Conservation (phyloP, 2,329 filamentous ascomycete genomes). For the Hypoxylon sp. region DNA sequence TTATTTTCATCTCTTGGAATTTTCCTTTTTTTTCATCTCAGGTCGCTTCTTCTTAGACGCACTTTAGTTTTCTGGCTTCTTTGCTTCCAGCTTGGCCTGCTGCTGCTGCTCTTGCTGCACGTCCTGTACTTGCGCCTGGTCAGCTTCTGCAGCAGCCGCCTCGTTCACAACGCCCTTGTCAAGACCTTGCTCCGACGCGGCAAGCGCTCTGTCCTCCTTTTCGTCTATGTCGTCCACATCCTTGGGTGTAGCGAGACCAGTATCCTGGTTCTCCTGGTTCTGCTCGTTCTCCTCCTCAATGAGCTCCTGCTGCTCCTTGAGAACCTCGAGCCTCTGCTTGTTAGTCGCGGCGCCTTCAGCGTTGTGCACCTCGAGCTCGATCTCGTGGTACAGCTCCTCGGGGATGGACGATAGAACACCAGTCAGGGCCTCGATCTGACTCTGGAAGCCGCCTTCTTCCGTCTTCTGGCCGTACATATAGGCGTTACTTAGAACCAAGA, state of each 20-base stretch:
- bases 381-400: conserved; percentile 99
- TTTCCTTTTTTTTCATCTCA: conserved; percentile 28
- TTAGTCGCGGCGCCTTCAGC: conserved; percentile 98
- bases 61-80: conserved; percentile 41
- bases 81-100: conserved; percentile 37
- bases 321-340: conserved; percentile 97
- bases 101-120: conserved; percentile 54
- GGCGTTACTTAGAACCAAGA: conserved; percentile 94
- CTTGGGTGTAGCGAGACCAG: conserved; percentile 79
- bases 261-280: conserved; percentile 81
- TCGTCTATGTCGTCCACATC: conserved; percentile 96
- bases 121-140: conserved; percentile 51
- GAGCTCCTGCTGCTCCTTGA: conserved; percentile 98
- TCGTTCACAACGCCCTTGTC: conserved; percentile 64
- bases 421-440: conserved; percentile 91
- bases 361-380: conserved; percentile 96
- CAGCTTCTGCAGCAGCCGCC: conserved; percentile 66
- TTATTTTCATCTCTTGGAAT: conserved; percentile 1
- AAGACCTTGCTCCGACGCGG: conserved; percentile 62
- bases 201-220: conserved; percentile 77
- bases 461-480: conserved; percentile 88
- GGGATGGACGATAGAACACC: conserved; percentile 94
- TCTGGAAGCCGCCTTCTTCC: conserved; percentile 86
- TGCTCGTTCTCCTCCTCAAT: conserved; percentile 98
- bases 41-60: conserved; percentile 3